Percentiles rank a stretch among this genome's conserved stretches.
Conservation (phyloP, 2,329 filamentous ascomycete species). For the Chaetomiaceae sp. region DNA sequence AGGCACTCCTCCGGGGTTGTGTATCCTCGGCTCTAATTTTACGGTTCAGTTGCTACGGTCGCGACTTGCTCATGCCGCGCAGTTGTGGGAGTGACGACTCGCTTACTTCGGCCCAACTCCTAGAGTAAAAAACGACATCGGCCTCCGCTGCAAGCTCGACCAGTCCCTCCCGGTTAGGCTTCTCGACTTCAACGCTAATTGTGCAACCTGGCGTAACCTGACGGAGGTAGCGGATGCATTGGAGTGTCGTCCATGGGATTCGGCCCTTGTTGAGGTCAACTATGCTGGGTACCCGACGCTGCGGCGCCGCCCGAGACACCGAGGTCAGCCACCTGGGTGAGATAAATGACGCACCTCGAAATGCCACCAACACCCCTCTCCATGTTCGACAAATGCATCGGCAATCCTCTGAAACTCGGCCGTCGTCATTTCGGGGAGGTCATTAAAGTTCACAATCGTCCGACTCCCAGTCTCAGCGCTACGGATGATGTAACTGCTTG, state of each 20-base stretch:
- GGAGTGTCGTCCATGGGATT: conserved; percentile 55
- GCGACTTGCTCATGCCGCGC: not conserved
- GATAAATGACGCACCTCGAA: conserved; percentile 54
- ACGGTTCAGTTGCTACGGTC: not conserved
- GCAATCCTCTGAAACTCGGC: conserved; percentile 53
- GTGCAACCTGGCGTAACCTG: conserved; percentile 39
- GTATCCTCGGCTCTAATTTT: conserved; percentile 32
- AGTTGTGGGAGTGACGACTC: not conserved
- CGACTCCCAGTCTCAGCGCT: conserved; percentile 56
- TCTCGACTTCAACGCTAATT: conserved; percentile 70
- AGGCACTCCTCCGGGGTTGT: conserved; percentile 47
- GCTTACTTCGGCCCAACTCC: conserved; percentile 63
- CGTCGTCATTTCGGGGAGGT: conserved; percentile 62
- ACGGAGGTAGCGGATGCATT: conserved; percentile 56
- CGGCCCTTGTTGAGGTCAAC: conserved; percentile 49
- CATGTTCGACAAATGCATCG: conserved; percentile 33
- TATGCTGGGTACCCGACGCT: not conserved
- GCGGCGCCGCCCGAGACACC: not conserved
- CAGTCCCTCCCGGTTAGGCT: conserved; percentile 58
- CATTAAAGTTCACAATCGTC: conserved; percentile 67
- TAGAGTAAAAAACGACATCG: conserved; percentile 71
- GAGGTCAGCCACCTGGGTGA: not conserved
- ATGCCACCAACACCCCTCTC: conserved; percentile 59
- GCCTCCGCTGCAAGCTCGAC: conserved; percentile 56
- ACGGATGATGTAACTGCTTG: conserved; percentile 66